Evolutionary conservation across 2,329 filamentous ascomycete genomes (phyloP), one percentile per base, ranked within the genome.

Genomic region (Macroventuria anomochaeta): DNA sequence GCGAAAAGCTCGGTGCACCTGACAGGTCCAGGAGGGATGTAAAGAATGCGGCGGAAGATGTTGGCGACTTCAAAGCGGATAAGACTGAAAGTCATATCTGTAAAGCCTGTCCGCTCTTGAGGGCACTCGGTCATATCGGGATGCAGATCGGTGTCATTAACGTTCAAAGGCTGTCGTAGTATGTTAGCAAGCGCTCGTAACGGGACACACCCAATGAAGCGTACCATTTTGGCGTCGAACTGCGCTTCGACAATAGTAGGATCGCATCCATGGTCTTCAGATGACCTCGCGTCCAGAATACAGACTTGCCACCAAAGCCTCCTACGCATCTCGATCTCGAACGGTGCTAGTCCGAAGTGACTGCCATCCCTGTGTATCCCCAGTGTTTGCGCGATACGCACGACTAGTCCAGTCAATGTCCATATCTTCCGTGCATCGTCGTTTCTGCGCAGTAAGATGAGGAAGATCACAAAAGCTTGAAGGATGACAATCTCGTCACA

Each of bases 251-350:
- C 70, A 34, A 88, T 85, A 0, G 81, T 83, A 2, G 84, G 81
- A 54, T 88, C 85, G 18, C 82, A 83, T 0, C 85, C 85, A 63
- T 88, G 84, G 53, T 88, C 83, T 63, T 88, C 85, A 0, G 83
- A 83, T 1, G 85, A 79, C 54, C 85, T 76, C 3, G 80, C 78
- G 64, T 89, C 86, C 0, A 88, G 72, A 12, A 86, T 75, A 59
- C 80, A 79, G 0, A 86, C 68, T 54, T 83, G 80, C 81, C 83
- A 87, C 84, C 84, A 87, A 5, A 85, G 70, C 25, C 84, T 75
- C 54, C 84, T 76, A 17, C 84, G 76, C 75, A 85, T 83, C 65
- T 88, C 85, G 3, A 82, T 78, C 47, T 87, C 82, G 60, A 85
- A 88, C 0, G 85, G 84, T 0, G 76, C 75, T 0, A 87, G 74